Evolutionary conservation across 768 basidiomycete genomes (phyloP).

Genomic region (Xerocomus brunneocitrinus): DNA sequence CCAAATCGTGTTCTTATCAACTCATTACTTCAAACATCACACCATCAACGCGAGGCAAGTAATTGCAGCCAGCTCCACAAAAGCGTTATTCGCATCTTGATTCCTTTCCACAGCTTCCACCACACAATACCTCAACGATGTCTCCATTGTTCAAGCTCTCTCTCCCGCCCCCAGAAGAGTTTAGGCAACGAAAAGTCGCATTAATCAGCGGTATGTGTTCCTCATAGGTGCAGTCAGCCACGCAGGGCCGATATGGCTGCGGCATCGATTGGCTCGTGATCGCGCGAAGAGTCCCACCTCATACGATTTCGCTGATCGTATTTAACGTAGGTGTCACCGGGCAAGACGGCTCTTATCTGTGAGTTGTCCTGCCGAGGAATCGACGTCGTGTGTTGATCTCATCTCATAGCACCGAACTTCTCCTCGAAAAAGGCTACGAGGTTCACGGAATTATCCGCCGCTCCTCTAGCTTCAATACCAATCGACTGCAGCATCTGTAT

Average conservation of each 20-base stretch:
- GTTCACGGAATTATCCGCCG: conserved; percentile 96
- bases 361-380: conserved; percentile 28
- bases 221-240: conserved; percentile 2
- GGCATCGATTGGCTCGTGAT: conserved; percentile 1
- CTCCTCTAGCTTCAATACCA: conserved; percentile 97
- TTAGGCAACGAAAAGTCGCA: conserved; percentile 87
- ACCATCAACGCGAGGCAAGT: conserved; percentile 6
- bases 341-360: conserved; percentile 95
- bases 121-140: conserved; percentile 11
- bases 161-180: conserved; percentile 75
- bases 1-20: background rate
- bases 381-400: conserved; percentile 5
- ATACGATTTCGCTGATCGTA: conserved; percentile 6
- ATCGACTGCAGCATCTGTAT: conserved; percentile 89
- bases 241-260: background rate
- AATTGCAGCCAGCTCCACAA: background rate
- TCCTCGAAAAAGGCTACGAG: conserved; percentile 83
- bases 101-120: background rate
- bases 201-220: conserved; percentile 72
- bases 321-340: conserved; percentile 77
- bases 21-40: background rate
- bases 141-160: conserved; percentile 44
- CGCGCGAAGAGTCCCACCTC: background rate
- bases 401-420: conserved; percentile 64
- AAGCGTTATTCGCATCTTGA: background rate